A percentile compares a stretch with the other conserved stretches of the same genome.
Evolutionary conservation across 768 basidiomycete genomes (phyloP).

Genomic region (Russula vinacea): DNA sequence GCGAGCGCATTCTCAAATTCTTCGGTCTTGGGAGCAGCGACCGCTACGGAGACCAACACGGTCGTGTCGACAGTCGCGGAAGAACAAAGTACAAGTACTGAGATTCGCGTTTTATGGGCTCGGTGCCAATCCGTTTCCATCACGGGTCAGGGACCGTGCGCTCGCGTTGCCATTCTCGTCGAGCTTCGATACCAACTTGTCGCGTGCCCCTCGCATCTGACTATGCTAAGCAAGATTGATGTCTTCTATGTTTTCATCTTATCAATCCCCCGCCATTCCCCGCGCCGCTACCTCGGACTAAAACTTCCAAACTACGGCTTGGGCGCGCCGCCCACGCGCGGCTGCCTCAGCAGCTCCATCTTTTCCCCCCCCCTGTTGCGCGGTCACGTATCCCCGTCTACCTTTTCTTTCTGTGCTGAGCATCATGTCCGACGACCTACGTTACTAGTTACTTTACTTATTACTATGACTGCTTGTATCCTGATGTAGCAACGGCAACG

Average conservation of each 20-base stretch:
- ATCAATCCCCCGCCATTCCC: constrained; percentile 10
- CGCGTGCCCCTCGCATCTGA: constrained; percentile 20
- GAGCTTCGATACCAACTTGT: constrained; percentile 19
- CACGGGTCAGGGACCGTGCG: constrained; percentile 18
- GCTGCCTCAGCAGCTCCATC: constrained; percentile 11
- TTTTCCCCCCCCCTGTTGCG: not conserved
- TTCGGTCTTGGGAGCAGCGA: constrained; percentile 37
- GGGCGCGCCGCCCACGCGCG: constrained; percentile 21
- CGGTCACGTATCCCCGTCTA: constrained; percentile 12
- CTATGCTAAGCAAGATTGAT: constrained; percentile 13
- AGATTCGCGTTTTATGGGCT: constrained; percentile 9
- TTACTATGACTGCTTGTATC: constrained; percentile 9
- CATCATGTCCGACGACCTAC: constrained; percentile 19
- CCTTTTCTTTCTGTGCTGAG: not conserved
- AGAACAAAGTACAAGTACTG: constrained; percentile 11
- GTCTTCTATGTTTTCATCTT: constrained; percentile 17
- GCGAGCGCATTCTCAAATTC: constrained; percentile 41
- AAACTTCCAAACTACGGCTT: constrained; percentile 7
- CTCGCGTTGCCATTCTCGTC: constrained; percentile 19
- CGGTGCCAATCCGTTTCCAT: constrained; percentile 17
- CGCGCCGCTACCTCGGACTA: constrained; percentile 16
- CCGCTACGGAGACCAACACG: constrained; percentile 47
- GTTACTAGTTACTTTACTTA: constrained; percentile 24
- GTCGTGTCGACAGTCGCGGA: constrained; percentile 36
- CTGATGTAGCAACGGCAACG: constrained; percentile 22